Evolutionary conservation across 2,329 filamentous ascomycete genomes (phyloP), one percentile per base, ranked within the genome.

Genomic region (Didymella arachidicola): DNA sequence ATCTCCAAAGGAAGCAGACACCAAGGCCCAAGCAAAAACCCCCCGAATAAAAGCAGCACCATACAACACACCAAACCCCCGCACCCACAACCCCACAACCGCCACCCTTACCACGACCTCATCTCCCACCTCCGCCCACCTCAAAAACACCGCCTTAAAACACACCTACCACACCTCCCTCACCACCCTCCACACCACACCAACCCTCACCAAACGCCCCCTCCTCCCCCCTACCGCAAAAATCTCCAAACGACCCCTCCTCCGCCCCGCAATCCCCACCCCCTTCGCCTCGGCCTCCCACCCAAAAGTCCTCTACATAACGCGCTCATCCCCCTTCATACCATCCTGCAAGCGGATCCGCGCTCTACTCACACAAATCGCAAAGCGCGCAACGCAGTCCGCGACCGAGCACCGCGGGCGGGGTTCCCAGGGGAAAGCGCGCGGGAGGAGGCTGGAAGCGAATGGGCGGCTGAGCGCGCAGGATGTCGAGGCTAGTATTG

Each of bases 291-390:
- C 81, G 44, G 65, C 69, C 1, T 70, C 78, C 5, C 82, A 78
- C 5, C 82, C 80, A 11, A 88, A 88, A 73, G 73, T 84, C 60
- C 81, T 93, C 74, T 91, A 92, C 78, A 81, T 93, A 57, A 87
- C 86, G 8, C 38, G 38, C 36, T 77, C 84, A 39, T 80, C 80
- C 36, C 87, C 89, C 7, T 90, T 91, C 79, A 85, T 91, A 76
- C 85, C 88, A 11, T 81, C 86, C 4, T 82, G 91, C 12, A 87
- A 86, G 67, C 87, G 89, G 49, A 84, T 88, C 14, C 84, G 86
- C 60, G 86, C 86, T 59, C 82, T 87, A 1, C 85, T 93, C 4
- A 79, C 84, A 43, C 80, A 83, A 36, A 81, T 84, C 4, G 79
- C 84, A 2, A 83, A 84, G 52, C 81, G 84, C 25, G 78, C 79